These are phyloP conservation scores for Neurospora intermedia DNA, from an alignment of 495 filamentous ascomycete species.

Conservation along the genomic window DNA sequence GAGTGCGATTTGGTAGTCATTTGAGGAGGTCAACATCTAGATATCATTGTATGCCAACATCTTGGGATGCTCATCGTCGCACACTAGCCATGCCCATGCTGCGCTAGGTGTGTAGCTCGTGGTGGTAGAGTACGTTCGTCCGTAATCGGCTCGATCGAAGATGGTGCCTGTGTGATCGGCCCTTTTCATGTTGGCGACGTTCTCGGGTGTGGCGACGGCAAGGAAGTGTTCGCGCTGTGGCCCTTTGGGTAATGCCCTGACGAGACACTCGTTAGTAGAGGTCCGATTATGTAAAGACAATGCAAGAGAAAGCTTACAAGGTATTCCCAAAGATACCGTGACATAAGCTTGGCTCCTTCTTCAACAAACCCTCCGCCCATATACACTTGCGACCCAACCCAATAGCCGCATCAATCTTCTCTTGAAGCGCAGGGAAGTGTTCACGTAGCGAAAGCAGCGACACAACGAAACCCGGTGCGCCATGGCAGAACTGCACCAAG, in stretches of 20 bases:
- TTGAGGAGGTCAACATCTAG: background rate
- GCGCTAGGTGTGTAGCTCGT: constrained; percentile 21
- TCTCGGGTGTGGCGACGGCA: constrained; percentile 37
- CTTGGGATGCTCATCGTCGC: constrained; percentile 6
- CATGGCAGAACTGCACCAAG: constrained; percentile 58
- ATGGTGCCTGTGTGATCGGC: constrained; percentile 21
- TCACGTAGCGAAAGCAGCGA: constrained; percentile 39
- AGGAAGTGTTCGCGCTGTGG: constrained; percentile 38
- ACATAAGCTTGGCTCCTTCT: constrained; percentile 53
- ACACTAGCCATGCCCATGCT: constrained; percentile 21
- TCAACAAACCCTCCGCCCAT: constrained; percentile 42
- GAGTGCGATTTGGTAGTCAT: background rate
- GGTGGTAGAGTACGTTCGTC: constrained; percentile 13
- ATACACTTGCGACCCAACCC: constrained; percentile 34
- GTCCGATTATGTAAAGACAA: no score
- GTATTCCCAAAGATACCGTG: constrained; percentile 57
- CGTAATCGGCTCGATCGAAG: constrained; percentile 22
- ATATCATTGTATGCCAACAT: constrained; percentile 23
- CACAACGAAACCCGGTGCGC: constrained; percentile 49
- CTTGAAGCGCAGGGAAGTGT: constrained; percentile 37
- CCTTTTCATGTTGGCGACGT: constrained; percentile 36
- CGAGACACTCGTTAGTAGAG: background rate
- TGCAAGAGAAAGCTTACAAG: constrained; percentile 19
- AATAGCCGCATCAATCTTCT: constrained; percentile 38
- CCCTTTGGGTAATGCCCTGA: constrained; percentile 20